Evolutionary conservation across 2,329 filamentous ascomycete genomes (phyloP).

Genomic region (Trichoderma oligosporum): DNA sequence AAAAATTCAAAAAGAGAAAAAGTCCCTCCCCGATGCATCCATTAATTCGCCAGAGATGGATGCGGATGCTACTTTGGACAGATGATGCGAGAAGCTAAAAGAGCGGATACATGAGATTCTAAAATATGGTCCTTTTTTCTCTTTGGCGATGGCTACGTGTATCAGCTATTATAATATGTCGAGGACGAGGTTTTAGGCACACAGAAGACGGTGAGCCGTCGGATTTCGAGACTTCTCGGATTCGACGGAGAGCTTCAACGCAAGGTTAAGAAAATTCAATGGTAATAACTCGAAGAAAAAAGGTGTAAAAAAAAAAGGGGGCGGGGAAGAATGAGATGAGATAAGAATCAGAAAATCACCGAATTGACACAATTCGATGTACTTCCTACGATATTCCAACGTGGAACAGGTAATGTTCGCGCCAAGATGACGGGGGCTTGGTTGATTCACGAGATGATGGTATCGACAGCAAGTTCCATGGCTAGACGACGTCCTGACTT

Average conservation of each 20-base stretch:
- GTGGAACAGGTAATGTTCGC: no score
- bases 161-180: not conserved
- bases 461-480: constrained; percentile 1
- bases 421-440: no score
- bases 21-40: no score
- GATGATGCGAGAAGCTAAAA: no score
- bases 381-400: no score
- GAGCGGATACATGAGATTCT: no score
- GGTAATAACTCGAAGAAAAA: not conserved
- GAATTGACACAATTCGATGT: not conserved
- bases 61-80: no score
- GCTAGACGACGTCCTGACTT: constrained; percentile 5
- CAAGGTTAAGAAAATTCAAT: not conserved
- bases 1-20: no score
- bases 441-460: not conserved
- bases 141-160: constrained; percentile 1
- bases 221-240: constrained; percentile 16
- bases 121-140: no score
- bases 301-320: not conserved
- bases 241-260: constrained; percentile 2
- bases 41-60: no score
- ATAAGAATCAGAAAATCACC: not conserved
- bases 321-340: not conserved
- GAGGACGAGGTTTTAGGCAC: not conserved
- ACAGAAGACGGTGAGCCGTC: constrained; percentile 6